A percentile compares a stretch with the other conserved stretches of the same genome.
Evolutionary conservation across 208 protist genomes (phyloP).

Genomic region (Trypanosoma boissoni): DNA sequence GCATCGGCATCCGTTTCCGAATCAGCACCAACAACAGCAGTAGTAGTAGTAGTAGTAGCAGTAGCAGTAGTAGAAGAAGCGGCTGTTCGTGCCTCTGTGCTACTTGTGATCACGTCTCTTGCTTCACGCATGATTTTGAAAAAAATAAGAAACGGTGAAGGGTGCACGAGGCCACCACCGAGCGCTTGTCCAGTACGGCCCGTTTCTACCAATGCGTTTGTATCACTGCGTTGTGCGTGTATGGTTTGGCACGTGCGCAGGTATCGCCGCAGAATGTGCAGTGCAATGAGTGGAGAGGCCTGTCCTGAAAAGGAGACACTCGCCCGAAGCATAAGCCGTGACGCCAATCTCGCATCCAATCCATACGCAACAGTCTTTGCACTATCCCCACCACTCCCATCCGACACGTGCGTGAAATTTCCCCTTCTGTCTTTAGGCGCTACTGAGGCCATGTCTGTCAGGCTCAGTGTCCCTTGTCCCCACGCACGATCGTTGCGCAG

Average conservation of each 20-base stretch:
- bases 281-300: conserved; percentile 61
- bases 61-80: background rate
- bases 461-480: conserved; percentile 13
- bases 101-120: conserved; percentile 40
- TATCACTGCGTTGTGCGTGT: conserved; percentile 4
- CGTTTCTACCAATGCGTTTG: background rate
- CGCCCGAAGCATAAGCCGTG: conserved; percentile 63
- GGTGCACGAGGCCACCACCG: conserved; percentile 31
- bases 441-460: background rate
- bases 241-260: conserved; percentile 49
- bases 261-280: conserved; percentile 72
- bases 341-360: conserved; percentile 48
- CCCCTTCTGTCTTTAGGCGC: no score
- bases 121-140: conserved; percentile 73
- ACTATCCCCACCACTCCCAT: no score
- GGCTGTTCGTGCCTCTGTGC: background rate
- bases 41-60: no score
- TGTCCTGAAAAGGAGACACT: conserved; percentile 59
- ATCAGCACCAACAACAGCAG: no score
- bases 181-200: background rate
- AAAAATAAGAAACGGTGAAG: conserved; percentile 70
- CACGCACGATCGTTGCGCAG: conserved; percentile 23
- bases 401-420: no score
- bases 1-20: no score
- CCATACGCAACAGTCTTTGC: conserved; percentile 64